Evolutionary conservation across 768 basidiomycete species (phyloP).

Genomic region (Leucocoprinus birnbaumii): DNA sequence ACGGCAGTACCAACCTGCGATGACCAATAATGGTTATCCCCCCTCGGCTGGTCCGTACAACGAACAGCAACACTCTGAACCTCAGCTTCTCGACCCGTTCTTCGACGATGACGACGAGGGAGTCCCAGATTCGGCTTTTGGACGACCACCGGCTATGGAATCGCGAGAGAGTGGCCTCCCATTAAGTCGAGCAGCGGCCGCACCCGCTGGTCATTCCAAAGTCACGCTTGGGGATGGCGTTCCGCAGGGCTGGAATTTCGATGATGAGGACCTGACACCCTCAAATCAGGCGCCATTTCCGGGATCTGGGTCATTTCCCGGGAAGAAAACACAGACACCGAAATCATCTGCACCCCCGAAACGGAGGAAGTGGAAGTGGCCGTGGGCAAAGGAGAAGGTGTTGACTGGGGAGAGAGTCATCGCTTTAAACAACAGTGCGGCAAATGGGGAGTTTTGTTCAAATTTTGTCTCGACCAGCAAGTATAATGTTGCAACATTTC

Average conservation of each 20-base stretch:
- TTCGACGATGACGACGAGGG: conserved; percentile 86
- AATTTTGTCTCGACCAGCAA: conserved; percentile 95
- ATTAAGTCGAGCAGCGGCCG: conserved; percentile 54
- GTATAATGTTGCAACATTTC: conserved; percentile 83
- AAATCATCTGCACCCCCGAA: conserved; percentile 21
- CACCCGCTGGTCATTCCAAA: conserved; percentile 59
- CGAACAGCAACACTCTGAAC: conserved; percentile 29
- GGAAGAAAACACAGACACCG: conserved; percentile 19
- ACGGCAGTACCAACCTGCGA: conserved; percentile 45
- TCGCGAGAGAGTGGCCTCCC: conserved; percentile 58
- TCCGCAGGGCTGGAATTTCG: conserved; percentile 73
- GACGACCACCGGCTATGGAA: conserved; percentile 43
- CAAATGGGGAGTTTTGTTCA: conserved; percentile 64
- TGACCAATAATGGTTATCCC: conserved; percentile 46
- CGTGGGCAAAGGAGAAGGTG: conserved; percentile 73
- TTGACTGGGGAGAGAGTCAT: conserved; percentile 75
- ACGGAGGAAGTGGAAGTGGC: conserved; percentile 70
- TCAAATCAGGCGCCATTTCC: conserved; percentile 35
- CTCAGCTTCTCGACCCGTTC: conserved; percentile 76
- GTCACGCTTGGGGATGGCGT: conserved; percentile 40
- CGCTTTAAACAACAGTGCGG: conserved; percentile 71
- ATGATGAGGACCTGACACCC: conserved; percentile 56
- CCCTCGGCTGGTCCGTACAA: conserved; percentile 42
- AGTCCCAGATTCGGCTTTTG: conserved; percentile 66
- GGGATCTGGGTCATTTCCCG: conserved; percentile 38